phyloP scores from a whole-genome alignment of 331 rosid genomes.

The Phaseolus coccineus region DNA sequence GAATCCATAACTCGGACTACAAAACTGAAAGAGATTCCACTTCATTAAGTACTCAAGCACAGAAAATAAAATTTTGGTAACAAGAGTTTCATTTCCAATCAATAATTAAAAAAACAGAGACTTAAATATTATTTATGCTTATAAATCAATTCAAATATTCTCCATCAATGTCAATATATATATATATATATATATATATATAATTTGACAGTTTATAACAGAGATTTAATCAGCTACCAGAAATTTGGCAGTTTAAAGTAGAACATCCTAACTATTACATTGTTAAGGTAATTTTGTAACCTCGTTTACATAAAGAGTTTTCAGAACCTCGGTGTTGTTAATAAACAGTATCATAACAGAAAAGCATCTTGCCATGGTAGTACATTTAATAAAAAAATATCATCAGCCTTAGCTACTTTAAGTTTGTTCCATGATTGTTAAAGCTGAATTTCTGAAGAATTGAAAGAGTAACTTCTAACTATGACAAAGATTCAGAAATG shows the following conservation, averaged over 20 bases:
- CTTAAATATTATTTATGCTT: no score
- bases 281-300: conserved; percentile 37
- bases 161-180: no score
- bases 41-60: no score
- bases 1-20: no score
- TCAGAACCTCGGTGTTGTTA: conserved; percentile 34
- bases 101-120: no score
- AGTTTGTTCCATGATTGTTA: conserved; percentile 45
- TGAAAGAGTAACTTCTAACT: conserved; percentile 60
- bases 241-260: no score
- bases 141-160: no score
- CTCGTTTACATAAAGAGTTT: not conserved
- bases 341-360: conserved; percentile 25
- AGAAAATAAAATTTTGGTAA: no score
- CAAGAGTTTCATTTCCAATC: no score
- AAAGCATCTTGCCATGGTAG: conserved; percentile 29
- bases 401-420: conserved; percentile 1
- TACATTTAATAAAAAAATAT: conserved; percentile 21
- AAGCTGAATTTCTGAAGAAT: conserved; percentile 41
- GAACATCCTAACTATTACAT: conserved; percentile 4
- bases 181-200: no score
- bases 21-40: no score
- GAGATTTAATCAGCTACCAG: conserved; percentile 21
- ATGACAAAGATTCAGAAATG: conserved; percentile 64
- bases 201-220: no score